These are phyloP conservation scores for Maudiozyma bulderi DNA, from an alignment of 805 yeast species.

Conservation along the genomic window DNA sequence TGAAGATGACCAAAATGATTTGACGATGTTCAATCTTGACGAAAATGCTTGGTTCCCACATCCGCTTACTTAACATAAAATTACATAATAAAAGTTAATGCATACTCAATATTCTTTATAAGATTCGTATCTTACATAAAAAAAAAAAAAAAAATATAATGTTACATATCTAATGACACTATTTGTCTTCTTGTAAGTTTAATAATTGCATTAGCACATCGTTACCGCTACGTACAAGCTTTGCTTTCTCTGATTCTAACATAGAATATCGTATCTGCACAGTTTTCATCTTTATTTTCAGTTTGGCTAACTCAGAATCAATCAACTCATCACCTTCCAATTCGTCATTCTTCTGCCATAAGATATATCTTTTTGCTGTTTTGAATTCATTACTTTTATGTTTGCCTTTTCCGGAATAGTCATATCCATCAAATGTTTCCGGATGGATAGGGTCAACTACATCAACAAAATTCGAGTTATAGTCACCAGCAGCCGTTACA, in stretches of 20 bases:
- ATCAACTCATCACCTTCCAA: not conserved
- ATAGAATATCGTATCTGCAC: constrained; percentile 6
- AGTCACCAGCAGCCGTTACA: no score
- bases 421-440: no score
- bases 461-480: no score
- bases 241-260: constrained; percentile 1
- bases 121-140: no score
- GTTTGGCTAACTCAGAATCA: constrained; percentile 1
- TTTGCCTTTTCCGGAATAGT: not conserved
- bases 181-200: not conserved
- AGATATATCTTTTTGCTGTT: constrained; percentile 5
- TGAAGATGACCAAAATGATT: constrained; percentile 14
- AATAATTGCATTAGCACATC: not conserved
- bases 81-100: not conserved
- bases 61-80: constrained; percentile 3
- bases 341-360: constrained; percentile 2
- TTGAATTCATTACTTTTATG: not conserved
- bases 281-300: constrained; percentile 5
- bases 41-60: constrained; percentile 21
- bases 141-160: no score
- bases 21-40: constrained; percentile 25
- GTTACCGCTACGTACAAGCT: not conserved
- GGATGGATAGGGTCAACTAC: no score
- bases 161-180: no score
- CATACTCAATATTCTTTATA: no score